A percentile compares a stretch with the other conserved stretches of the same genome.
Evolutionary conservation across 495 filamentous ascomycete species (phyloP).

Genomic region (Penicillium lividum): DNA sequence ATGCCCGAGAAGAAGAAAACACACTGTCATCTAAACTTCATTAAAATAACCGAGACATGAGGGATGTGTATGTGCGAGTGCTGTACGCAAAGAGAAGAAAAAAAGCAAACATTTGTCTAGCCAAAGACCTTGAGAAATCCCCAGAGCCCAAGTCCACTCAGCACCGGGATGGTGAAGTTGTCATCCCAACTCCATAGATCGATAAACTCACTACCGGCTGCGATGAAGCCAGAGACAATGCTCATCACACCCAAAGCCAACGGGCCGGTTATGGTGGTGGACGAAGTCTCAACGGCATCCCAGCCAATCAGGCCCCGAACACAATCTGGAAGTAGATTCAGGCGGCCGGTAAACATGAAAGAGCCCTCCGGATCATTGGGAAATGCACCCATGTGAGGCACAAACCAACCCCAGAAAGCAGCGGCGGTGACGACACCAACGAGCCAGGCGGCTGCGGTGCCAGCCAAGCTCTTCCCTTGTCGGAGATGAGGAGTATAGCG

Average conservation of each 20-base stretch:
- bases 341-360: slow-evolving; percentile 79
- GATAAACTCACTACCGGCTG: slow-evolving; percentile 83
- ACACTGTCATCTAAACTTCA: slow-evolving; percentile 19
- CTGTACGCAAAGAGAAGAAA: slow-evolving; percentile 5
- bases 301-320: slow-evolving; percentile 50
- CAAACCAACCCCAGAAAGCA: slow-evolving; percentile 85
- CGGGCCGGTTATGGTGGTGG: slow-evolving; percentile 58
- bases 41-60: slow-evolving; percentile 14
- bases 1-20: slow-evolving; percentile 17
- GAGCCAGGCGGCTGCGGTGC: slow-evolving; percentile 77
- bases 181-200: slow-evolving; percentile 94
- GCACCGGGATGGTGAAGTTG: slow-evolving; percentile 91
- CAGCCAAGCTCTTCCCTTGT: slow-evolving; percentile 86
- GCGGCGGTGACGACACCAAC: slow-evolving; percentile 80
- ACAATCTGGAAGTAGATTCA: slow-evolving; percentile 61
- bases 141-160: slow-evolving; percentile 90
- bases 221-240: slow-evolving; percentile 82
- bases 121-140: slow-evolving; percentile 92
- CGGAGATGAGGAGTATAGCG: slow-evolving; percentile 84
- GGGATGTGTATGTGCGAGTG: background rate
- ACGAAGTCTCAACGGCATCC: slow-evolving; percentile 42
- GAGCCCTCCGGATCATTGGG: slow-evolving; percentile 63
- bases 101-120: slow-evolving; percentile 20
- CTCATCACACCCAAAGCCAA: slow-evolving; percentile 83
- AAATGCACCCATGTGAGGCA: slow-evolving; percentile 65